Base-by-base conservation (phyloP, 306 rosid species). In the Trichosanthes cucumerina region DNA sequence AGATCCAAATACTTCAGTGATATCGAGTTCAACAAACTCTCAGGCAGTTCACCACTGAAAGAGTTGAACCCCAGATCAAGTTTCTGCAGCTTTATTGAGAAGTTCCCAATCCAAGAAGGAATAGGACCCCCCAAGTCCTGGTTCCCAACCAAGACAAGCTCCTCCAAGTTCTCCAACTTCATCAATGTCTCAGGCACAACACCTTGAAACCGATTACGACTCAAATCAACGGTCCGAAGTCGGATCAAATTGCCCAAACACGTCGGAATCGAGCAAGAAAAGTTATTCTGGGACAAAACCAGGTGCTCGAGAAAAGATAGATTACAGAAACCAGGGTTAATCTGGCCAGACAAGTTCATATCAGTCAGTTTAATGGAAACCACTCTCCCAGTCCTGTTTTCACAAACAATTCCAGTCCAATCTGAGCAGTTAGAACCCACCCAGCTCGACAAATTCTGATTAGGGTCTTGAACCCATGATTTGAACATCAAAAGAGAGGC, bases 51-150 rank as follows among this genome's bases (percentile, higher is more conserved):
- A 44, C 98, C 99, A 6, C 23, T 54, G 79, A 95, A 89, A 15
- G 97, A 89, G 82, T 90, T 75, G 21, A 80, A 88, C 34, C 90
- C 88, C 62, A 95, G 57, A 72, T 88, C 87, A 12, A 95, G 24
- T 19, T 85, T 92, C 78, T 88, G 92, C 82, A 95, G 84, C 87
- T 79, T 83, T 33, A 88, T 18, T 39, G 98, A 95, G 85, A 95
- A 92, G 70, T 91, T 95, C 49, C 98, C 98, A 52, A 95, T 59
- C 98, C 97, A 95, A 68, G 63, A 47, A 71, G 97, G 97, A 28
- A 95, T 21, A 31, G 77, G 75, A n/a, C 98, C 98, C 39, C 87
- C 90, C 88, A 95, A 86, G 82, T 21, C 83, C 28, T 68, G 88
- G 81, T 95, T 95, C 71, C 90, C 93, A 81, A 62, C 84, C 88